Conservation (phyloP, 164 flowering plant species). For the Cinnamomum micranthum region DNA sequence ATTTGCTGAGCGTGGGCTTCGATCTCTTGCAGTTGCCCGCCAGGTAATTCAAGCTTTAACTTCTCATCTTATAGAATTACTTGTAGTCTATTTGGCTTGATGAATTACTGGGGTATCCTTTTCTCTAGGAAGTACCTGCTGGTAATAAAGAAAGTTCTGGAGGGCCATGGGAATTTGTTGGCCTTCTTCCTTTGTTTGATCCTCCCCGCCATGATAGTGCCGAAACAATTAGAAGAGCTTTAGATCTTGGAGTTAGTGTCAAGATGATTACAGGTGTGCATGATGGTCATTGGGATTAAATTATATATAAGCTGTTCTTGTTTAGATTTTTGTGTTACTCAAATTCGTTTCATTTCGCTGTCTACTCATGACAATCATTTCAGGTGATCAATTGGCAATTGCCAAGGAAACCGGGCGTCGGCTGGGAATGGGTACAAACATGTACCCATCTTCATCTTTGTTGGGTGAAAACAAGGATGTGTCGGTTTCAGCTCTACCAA, state of each 20-base stretch:
- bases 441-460: slow-evolving; percentile 62
- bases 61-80: neutral
- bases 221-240: slow-evolving; percentile 59
- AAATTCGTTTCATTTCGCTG: neutral
- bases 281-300: neutral
- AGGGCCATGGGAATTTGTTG: slow-evolving; percentile 69
- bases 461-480: slow-evolving; percentile 43
- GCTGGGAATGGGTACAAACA: slow-evolving; percentile 72
- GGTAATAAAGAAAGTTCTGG: slow-evolving; percentile 54
- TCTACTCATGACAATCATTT: neutral
- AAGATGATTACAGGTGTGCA: slow-evolving; percentile 65
- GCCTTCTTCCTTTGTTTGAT: slow-evolving; percentile 66
- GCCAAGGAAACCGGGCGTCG: slow-evolving; percentile 67
- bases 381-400: slow-evolving; percentile 67
- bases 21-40: slow-evolving; percentile 62
- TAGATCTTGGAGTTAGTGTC: slow-evolving; percentile 65
- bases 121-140: slow-evolving; percentile 49
- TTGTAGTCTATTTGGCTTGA: neutral
- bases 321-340: neutral
- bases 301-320: neutral
- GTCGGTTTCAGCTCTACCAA: slow-evolving; percentile 25
- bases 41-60: slow-evolving; percentile 33
- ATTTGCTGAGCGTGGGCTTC: slow-evolving; percentile 64
- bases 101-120: neutral
- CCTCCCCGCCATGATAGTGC: slow-evolving; percentile 78